Percentiles rank a stretch among this genome's conserved stretches.
These are phyloP conservation scores for Parietichytrium sp. DNA, from an alignment of 108 stramenopile genomes.

Conservation along the genomic window DNA sequence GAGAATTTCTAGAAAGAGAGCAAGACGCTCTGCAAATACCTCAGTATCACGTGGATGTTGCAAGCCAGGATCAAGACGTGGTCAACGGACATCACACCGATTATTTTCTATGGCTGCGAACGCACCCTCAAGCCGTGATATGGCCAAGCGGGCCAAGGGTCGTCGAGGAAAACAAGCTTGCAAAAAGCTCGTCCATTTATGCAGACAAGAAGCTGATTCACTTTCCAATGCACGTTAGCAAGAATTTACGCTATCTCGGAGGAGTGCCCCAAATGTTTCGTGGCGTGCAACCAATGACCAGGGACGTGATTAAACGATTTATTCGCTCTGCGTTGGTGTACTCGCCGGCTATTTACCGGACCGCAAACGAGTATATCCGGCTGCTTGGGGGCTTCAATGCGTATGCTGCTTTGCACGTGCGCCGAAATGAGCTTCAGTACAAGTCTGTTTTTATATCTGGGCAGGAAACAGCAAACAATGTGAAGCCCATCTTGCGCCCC, in stretches of 20 bases:
- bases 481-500: neutral
- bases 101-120: slow-evolving; percentile 43
- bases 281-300: slow-evolving; percentile 56
- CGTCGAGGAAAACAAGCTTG: neutral
- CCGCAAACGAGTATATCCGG: neutral
- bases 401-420: slow-evolving; percentile 51
- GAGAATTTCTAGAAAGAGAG: slow-evolving; percentile 75
- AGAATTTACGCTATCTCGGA: slow-evolving; percentile 47
- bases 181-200: neutral
- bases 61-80: neutral
- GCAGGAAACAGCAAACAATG: slow-evolving; percentile 43
- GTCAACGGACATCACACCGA: slow-evolving; percentile 5
- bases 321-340: slow-evolving; percentile 56
- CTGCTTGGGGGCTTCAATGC: slow-evolving; percentile 6
- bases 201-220: slow-evolving; percentile 3
- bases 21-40: neutral
- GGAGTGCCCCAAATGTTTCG: slow-evolving; percentile 46
- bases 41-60: neutral
- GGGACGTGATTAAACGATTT: slow-evolving; percentile 49
- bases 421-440: slow-evolving; percentile 67
- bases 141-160: neutral
- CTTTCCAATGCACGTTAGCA: slow-evolving; percentile 30
- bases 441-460: neutral
- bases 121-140: neutral
- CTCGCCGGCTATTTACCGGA: slow-evolving; percentile 49